Evolutionary conservation across 108 stramenopile species (phyloP), one percentile per base, ranked within the genome.

Genomic region (Skeletonema grethae): DNA sequence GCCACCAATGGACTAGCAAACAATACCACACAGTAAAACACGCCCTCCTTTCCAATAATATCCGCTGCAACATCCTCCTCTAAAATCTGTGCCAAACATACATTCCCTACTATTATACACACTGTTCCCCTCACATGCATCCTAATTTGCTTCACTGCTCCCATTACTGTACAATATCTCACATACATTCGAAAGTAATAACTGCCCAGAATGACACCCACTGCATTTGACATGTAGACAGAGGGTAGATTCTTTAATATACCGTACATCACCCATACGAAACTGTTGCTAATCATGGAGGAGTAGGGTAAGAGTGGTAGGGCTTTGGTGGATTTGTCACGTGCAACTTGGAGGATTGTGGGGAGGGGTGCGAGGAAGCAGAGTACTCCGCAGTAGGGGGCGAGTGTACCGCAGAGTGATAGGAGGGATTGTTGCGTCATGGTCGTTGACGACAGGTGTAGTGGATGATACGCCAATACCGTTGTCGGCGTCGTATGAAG

Each of bases 1-100:
- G 86, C 85, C 13, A 86, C 48, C 57, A 91, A 57, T 11, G 90
- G 90, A 65, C 69, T 73, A 2, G 82, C 87, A 77, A 88, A 91
- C 67, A 91, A 67, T 61, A 70, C 50, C n/a, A 91, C 41, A 63
- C 85, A 87, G 36, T 88, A 79, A 10, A 83, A 18, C 1, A 73
- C 73, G 0, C 65, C 73, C 9, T 30, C 66, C 30, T 53, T 82
- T 11, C 80, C 80, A 56, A 81, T 73, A 8, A 81, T 56, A 32
- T 77, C 70, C 13, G 63, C 43, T 32, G 81, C 64, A 46, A 22
- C 53, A 12, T 63, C 69, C 11, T 39, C 57, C 13, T 70, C 18
- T 2, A 67, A 5, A 18, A 12, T 63, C 20, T 63, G 34, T 9
- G 66, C 61, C 22, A 77, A 16, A 16, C 48, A 62, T 11, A 73